These are phyloP conservation scores for Rhizophora mangle DNA, from an alignment of 345 rosid genomes.

Conservation along the genomic window DNA sequence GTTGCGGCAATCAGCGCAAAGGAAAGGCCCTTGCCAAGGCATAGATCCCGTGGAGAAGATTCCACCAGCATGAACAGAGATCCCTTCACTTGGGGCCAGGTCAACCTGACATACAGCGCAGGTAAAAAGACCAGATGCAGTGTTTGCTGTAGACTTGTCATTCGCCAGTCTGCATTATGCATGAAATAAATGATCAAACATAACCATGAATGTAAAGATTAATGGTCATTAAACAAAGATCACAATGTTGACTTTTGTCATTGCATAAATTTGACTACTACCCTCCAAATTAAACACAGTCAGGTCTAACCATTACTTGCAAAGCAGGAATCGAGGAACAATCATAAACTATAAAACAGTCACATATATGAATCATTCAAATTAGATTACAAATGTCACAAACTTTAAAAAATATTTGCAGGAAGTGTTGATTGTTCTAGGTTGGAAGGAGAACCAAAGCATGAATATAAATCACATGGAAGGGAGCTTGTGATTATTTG, in stretches of 20 bases:
- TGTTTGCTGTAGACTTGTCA: constrained; percentile 35
- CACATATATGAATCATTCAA: no score
- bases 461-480: no score
- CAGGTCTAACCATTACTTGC: neutral
- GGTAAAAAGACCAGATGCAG: constrained; percentile 61
- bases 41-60: constrained; percentile 64
- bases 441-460: no score
- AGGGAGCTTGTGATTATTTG: no score
- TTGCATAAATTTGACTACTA: no score
- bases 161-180: constrained; percentile 53
- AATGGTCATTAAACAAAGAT: no score
- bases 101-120: constrained; percentile 83
- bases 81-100: constrained; percentile 72
- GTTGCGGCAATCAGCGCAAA: constrained; percentile 63
- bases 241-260: no score
- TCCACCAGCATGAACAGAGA: constrained; percentile 77
- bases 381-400: neutral
- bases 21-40: constrained; percentile 96
- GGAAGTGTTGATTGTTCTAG: no score
- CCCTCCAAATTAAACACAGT: no score
- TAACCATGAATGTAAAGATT: neutral
- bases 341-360: neutral
- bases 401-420: neutral
- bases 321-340: neutral
- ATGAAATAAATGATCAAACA: neutral